These are phyloP conservation scores for Coelastrella sp. DNA, from an alignment of 139 green algal species.

Conservation along the genomic window DNA sequence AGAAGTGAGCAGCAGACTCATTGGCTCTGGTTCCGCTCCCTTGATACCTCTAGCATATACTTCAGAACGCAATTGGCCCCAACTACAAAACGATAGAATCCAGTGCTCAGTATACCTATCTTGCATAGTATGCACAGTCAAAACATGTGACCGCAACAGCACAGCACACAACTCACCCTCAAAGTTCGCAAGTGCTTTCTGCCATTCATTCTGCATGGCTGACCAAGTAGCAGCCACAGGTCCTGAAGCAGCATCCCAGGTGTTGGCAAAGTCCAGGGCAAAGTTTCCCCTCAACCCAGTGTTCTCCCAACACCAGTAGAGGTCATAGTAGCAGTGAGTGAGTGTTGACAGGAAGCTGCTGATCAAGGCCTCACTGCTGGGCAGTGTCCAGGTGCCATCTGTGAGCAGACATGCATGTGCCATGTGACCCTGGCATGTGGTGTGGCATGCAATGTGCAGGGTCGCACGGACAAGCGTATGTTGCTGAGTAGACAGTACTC, in stretches of 20 bases:
- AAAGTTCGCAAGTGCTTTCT: not conserved
- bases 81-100: too few relatives aligned
- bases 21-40: too few relatives aligned
- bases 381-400: conserved; percentile 22
- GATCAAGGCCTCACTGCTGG: conserved; percentile 34
- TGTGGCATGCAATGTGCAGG: too few relatives aligned
- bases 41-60: too few relatives aligned
- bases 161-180: too few relatives aligned
- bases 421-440: too few relatives aligned
- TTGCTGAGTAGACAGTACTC: too few relatives aligned
- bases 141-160: too few relatives aligned
- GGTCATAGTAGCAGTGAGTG: conserved; percentile 36
- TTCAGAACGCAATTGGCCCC: too few relatives aligned
- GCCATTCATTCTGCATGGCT: conserved; percentile 5
- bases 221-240: not conserved
- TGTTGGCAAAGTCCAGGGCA: conserved; percentile 18
- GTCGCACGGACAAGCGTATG: too few relatives aligned
- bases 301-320: conserved; percentile 44
- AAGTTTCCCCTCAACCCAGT: conserved; percentile 19
- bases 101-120: too few relatives aligned
- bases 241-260: not conserved
- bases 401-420: not conserved
- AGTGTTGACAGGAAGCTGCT: conserved; percentile 33
- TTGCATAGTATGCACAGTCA: too few relatives aligned
- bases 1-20: not conserved